Conservation (phyloP, 768 basidiomycete species). For the Porphyrellus cyaneotinctus region DNA sequence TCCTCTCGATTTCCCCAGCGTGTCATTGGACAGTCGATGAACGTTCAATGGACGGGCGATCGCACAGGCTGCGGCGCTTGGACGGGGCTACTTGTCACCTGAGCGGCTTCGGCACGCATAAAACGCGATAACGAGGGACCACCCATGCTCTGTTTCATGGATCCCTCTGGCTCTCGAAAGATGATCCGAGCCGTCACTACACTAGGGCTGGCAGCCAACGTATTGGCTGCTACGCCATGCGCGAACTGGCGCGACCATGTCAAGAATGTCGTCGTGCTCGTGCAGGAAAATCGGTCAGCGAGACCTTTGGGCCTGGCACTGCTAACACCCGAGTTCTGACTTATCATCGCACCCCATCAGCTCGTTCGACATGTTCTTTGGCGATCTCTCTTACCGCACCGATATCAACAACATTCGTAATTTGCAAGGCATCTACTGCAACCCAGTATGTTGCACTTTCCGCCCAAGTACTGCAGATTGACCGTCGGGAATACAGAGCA, state of each 20-base stretch:
- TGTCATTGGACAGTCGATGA: slow-evolving; percentile 10
- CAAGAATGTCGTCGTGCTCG: slow-evolving; percentile 20
- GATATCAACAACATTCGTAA: slow-evolving; percentile 26
- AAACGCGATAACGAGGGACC: neutral
- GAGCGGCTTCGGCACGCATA: slow-evolving; percentile 6
- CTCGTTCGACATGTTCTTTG: slow-evolving; percentile 20
- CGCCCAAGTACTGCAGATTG: slow-evolving; percentile 1
- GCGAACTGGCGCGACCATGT: slow-evolving; percentile 21
- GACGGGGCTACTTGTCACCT: neutral
- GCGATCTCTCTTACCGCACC: slow-evolving; percentile 23
- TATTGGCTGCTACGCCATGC: neutral
- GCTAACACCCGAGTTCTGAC: neutral
- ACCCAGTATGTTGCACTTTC: slow-evolving; percentile 13
- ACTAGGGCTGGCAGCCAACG: slow-evolving; percentile 3
- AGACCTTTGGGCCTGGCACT: too few species aligned
- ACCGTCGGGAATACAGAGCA: neutral
- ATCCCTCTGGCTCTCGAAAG: neutral
- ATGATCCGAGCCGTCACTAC: slow-evolving; percentile 12
- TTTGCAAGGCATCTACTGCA: slow-evolving; percentile 18
- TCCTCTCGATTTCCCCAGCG: too few species aligned
- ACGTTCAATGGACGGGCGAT: slow-evolving; percentile 2
- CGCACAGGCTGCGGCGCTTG: neutral
- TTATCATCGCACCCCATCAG: neutral
- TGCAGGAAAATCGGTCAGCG: too few species aligned
- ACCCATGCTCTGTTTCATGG: neutral